phyloP scores from a whole-genome alignment of 495 filamentous ascomycete genomes.

The Aspergillus egyptiacus region DNA sequence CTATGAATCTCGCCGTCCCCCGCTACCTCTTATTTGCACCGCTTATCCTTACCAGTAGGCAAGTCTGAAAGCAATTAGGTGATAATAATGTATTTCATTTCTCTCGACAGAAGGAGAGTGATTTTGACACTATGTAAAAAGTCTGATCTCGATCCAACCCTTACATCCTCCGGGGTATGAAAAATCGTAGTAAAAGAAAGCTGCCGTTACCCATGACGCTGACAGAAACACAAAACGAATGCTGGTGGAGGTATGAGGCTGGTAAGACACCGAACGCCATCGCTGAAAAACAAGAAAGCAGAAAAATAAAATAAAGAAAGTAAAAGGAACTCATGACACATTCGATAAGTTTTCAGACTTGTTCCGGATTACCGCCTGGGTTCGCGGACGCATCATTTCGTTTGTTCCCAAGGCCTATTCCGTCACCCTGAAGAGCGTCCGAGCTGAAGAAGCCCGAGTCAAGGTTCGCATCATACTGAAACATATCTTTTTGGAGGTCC shows the following conservation, averaged over 20 bases:
- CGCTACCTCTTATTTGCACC: too few species aligned
- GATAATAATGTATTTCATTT: too few species aligned
- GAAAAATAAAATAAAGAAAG: conserved; percentile 5
- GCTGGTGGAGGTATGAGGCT: not conserved
- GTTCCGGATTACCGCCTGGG: conserved; percentile 14
- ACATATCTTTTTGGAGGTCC: conserved; percentile 30
- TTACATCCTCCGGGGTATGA: not conserved
- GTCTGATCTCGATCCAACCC: not conserved
- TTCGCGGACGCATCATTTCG: conserved; percentile 16
- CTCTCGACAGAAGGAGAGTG: too few species aligned
- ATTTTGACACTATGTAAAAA: too few species aligned
- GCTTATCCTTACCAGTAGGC: too few species aligned
- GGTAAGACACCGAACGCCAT: conserved; percentile 30
- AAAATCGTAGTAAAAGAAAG: conserved; percentile 2
- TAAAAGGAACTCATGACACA: conserved; percentile 22
- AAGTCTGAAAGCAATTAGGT: too few species aligned
- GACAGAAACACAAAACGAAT: not conserved
- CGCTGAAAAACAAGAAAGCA: conserved; percentile 25
- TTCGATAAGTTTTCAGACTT: conserved; percentile 10
- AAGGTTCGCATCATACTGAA: conserved; percentile 27
- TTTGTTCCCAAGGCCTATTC: conserved; percentile 20
- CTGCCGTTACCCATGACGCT: conserved; percentile 1
- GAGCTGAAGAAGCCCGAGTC: conserved; percentile 42
- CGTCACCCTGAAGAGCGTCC: conserved; percentile 28
- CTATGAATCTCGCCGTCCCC: too few species aligned